Percentiles rank a stretch among this genome's conserved stretches.
These are phyloP conservation scores for Lachnellula willkommii DNA, from an alignment of 2,329 filamentous ascomycete species.

Conservation along the genomic window DNA sequence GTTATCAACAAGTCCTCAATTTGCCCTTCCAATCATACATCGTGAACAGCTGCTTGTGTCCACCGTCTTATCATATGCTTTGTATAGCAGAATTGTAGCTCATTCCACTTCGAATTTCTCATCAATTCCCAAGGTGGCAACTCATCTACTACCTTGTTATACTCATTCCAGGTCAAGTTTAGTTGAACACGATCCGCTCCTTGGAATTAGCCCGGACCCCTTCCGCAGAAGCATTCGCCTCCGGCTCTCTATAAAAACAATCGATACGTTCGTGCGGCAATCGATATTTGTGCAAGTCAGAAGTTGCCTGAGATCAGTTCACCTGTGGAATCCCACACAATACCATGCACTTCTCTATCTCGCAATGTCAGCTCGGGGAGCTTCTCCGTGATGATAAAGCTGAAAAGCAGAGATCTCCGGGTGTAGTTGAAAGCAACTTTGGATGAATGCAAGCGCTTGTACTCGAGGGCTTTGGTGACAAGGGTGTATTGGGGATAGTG, in stretches of 20 bases:
- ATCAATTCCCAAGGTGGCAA: not conserved
- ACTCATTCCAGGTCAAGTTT: not conserved
- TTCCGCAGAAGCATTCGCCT: conserved; percentile 25
- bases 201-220: not conserved
- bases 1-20: not conserved
- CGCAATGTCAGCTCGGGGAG: conserved; percentile 19
- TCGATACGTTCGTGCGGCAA: conserved; percentile 36
- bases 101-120: not conserved
- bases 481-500: conserved; percentile 33
- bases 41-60: not conserved
- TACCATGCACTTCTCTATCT: conserved; percentile 36
- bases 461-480: conserved; percentile 32
- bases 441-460: conserved; percentile 27
- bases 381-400: conserved; percentile 32
- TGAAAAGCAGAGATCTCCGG: conserved; percentile 34
- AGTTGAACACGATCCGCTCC: not conserved
- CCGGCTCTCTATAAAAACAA: conserved; percentile 39
- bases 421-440: conserved; percentile 36
- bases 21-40: not conserved
- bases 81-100: not conserved
- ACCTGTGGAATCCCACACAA: conserved; percentile 37
- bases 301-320: conserved; percentile 17
- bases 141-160: not conserved
- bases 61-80: not conserved
- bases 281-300: conserved; percentile 36